phyloP scores from a whole-genome alignment of 768 basidiomycete genomes.

The Lactarius quietus region DNA sequence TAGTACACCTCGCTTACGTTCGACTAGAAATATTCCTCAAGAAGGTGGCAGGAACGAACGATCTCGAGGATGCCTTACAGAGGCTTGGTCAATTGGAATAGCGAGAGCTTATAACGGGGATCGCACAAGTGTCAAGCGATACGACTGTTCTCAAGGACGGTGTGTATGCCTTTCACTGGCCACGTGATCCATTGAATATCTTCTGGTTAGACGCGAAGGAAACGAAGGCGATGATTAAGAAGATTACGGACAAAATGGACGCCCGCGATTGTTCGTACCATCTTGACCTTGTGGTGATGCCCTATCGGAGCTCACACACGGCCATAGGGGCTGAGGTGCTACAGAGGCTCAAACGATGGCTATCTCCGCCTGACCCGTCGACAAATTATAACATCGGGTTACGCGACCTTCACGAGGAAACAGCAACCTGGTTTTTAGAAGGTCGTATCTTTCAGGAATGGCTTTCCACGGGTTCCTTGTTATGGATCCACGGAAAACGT shows the following conservation, averaged over 20 bases:
- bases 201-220: background rate
- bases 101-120: background rate
- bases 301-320: background rate
- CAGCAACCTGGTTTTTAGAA: background rate
- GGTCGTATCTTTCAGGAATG: background rate
- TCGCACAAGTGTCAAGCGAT: background rate
- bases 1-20: background rate
- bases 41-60: background rate
- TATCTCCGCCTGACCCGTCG: background rate
- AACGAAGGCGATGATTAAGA: background rate
- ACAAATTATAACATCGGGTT: background rate
- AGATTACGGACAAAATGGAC: background rate
- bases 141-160: background rate
- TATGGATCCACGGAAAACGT: background rate
- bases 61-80: background rate
- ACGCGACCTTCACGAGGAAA: background rate
- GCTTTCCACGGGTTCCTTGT: background rate
- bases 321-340: background rate
- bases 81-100: background rate
- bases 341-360: background rate
- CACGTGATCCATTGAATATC: background rate
- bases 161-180: background rate
- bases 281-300: no score
- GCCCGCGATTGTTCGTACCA: background rate
- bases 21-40: background rate